Percentiles rank a stretch among this genome's conserved stretches.
phyloP scores from a whole-genome alignment of 1,284 basidiomycete species.

The Cutaneotrichosporon cavernicola region DNA sequence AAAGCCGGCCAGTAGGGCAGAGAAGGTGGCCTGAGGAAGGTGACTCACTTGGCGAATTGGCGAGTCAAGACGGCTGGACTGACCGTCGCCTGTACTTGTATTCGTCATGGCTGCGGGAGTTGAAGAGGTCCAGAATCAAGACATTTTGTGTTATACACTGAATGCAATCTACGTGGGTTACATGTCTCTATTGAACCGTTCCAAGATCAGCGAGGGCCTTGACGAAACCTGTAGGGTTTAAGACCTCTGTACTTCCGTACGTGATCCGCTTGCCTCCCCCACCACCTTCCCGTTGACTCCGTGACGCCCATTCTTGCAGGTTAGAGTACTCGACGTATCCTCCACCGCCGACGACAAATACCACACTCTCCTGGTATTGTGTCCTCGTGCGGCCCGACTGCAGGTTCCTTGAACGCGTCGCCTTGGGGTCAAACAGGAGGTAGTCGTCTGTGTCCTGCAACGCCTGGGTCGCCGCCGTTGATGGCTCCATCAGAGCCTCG shows the following conservation, averaged over 20 bases:
- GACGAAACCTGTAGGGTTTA: slow-evolving; percentile 85
- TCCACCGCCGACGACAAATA: slow-evolving; percentile 95
- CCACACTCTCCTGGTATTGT: slow-evolving; percentile 80
- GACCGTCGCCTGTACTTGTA: too few species aligned
- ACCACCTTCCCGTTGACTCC: slow-evolving; percentile 55
- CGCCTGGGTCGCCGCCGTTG: slow-evolving; percentile 84
- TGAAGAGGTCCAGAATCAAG: too few species aligned
- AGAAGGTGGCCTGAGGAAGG: too few species aligned
- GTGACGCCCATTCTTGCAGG: slow-evolving; percentile 81
- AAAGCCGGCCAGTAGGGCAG: too few species aligned
- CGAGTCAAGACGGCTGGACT: too few species aligned
- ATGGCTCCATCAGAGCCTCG: slow-evolving; percentile 96
- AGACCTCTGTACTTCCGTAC: slow-evolving; percentile 94
- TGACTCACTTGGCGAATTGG: too few species aligned
- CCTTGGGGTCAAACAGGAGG: slow-evolving; percentile 87
- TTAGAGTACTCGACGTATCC: slow-evolving; percentile 98
- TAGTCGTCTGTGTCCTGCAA: slow-evolving; percentile 96
- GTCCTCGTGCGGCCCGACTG: slow-evolving; percentile 53
- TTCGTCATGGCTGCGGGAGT: too few species aligned
- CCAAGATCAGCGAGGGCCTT: slow-evolving; percentile 48
- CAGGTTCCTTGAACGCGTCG: slow-evolving; percentile 61
- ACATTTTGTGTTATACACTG: slow-evolving; percentile 13
- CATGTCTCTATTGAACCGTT: slow-evolving; percentile 18
- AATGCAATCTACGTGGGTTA: slow-evolving; percentile 15
- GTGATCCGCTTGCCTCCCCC: slow-evolving; percentile 73